These are phyloP conservation scores for Dactylellina sp. DNA, from an alignment of 2,329 filamentous ascomycete species.

Conservation along the genomic window DNA sequence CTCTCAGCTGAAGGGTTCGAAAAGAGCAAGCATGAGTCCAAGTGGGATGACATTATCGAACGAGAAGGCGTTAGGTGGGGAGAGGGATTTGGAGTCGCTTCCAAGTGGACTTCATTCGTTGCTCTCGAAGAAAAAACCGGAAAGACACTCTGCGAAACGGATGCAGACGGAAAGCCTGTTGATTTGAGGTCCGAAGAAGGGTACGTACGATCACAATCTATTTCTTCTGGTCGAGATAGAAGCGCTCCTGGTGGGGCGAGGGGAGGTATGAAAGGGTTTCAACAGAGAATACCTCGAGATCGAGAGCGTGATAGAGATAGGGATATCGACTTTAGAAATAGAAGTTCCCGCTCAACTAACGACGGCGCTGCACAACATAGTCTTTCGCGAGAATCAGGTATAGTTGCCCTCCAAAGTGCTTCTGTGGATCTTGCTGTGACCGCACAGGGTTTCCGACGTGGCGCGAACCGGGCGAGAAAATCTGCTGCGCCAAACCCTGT, in stretches of 20 bases:
- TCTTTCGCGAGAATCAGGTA: not conserved
- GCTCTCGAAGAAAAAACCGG: slow-evolving; percentile 69
- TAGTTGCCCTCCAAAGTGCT: not conserved
- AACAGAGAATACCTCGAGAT: not conserved
- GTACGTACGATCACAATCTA: slow-evolving; percentile 13
- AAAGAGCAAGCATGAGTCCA: slow-evolving; percentile 66
- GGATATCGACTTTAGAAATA: not conserved
- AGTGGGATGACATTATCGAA: slow-evolving; percentile 72
- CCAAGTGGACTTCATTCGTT: slow-evolving; percentile 79
- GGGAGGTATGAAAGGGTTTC: not conserved
- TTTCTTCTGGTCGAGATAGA: no score
- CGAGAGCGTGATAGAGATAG: not conserved
- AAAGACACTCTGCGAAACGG: slow-evolving; percentile 7
- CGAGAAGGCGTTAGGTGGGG: slow-evolving; percentile 76
- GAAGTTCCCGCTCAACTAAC: not conserved
- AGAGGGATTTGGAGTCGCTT: slow-evolving; percentile 74
- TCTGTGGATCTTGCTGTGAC: not conserved
- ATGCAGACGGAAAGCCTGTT: not conserved
- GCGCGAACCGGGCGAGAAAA: not conserved
- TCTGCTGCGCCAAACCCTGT: not conserved
- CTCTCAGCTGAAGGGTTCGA: slow-evolving; percentile 65
- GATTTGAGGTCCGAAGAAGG: slow-evolving; percentile 11
- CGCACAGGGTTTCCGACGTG: not conserved
- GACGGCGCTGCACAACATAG: not conserved
- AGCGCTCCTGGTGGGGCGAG: not conserved